A percentile compares a stretch with the other conserved stretches of the same genome.
Evolutionary conservation across 176 grass and related monocot species (phyloP).

Genomic region (Lolium rigidum): DNA sequence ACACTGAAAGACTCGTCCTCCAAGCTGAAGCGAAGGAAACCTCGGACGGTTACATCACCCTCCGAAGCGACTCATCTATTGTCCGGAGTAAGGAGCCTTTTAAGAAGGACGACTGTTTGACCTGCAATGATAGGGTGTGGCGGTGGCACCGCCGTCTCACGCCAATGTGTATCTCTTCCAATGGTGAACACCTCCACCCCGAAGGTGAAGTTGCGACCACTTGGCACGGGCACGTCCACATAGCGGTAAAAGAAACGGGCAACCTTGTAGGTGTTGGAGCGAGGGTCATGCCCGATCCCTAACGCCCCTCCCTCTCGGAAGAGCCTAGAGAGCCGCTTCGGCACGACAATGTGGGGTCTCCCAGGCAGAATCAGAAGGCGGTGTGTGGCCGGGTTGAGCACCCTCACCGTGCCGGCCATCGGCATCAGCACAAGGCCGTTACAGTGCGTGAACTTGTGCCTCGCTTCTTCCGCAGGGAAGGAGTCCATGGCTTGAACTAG

Average conservation of each 20-base stretch:
- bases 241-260: not conserved
- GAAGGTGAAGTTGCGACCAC: not conserved
- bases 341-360: not conserved
- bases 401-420: not conserved
- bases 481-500: not conserved
- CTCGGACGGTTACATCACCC: not conserved
- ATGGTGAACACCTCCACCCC: not conserved
- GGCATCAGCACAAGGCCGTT: not conserved
- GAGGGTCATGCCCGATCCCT: not conserved
- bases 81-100: not conserved
- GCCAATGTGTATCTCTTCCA: not conserved
- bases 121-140: not conserved
- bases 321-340: not conserved
- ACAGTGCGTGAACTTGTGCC: not conserved
- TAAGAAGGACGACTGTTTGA: not conserved
- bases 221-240: not conserved
- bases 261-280: conserved; percentile 5
- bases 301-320: not conserved
- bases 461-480: not conserved
- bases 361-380: not conserved
- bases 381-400: conserved; percentile 14
- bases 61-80: not conserved
- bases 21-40: not conserved
- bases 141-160: not conserved
- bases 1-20: not conserved